Conservation (phyloP, 2,329 filamentous ascomycete species). For the Apiospora rasikravindrae region DNA sequence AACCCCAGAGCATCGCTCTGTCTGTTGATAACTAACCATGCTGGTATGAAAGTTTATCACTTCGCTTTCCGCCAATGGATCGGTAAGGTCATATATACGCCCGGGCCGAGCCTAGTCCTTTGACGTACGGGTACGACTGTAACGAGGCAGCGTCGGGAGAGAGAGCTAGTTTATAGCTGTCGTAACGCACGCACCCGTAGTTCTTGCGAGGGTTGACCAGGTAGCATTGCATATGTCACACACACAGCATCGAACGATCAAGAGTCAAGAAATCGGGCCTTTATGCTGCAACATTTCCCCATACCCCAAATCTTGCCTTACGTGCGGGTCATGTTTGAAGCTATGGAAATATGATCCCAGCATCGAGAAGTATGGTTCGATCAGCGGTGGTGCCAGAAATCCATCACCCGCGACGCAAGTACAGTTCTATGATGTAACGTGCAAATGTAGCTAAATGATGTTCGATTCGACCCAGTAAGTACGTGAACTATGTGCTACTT, state of each 20-base stretch:
- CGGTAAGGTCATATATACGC: background rate
- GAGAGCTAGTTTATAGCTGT: background rate
- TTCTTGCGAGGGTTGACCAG: background rate
- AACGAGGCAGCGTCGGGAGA: background rate
- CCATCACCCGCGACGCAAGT: background rate
- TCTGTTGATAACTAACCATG: background rate
- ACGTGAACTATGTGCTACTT: background rate
- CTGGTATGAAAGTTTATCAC: background rate
- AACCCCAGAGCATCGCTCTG: background rate
- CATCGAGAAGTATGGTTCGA: background rate
- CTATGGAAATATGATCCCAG: background rate
- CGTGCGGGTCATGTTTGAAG: background rate
- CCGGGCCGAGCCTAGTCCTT: background rate
- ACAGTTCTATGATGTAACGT: background rate
- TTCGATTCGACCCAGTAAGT: background rate
- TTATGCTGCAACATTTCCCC: background rate
- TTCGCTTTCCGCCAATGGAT: background rate
- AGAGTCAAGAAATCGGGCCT: background rate
- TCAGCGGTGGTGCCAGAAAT: background rate
- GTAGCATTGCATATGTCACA: constrained; percentile 9
- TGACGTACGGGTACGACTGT: background rate
- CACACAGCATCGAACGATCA: background rate
- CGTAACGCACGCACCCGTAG: background rate
- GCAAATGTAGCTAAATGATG: background rate
- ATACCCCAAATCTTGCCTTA: background rate